Conservation (phyloP, 306 rosid genomes). For the Spatholobus suberectus region DNA sequence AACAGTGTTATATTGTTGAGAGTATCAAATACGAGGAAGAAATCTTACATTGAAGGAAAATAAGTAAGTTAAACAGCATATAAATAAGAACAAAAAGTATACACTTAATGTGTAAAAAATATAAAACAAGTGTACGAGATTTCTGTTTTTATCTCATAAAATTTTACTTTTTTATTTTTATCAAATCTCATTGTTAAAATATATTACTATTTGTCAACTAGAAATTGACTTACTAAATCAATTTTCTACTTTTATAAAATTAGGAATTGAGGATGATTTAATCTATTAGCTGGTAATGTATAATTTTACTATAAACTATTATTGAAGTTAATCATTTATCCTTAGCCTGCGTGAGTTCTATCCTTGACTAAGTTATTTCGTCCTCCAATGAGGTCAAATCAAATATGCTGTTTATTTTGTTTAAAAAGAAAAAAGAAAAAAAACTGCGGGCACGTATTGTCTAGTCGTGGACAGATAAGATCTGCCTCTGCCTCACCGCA, state of each 20-base stretch:
- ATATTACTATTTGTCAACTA: neutral
- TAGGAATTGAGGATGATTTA: neutral
- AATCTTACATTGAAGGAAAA: no score
- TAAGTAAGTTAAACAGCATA: no score
- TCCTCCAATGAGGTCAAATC: no score
- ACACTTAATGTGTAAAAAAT: no score
- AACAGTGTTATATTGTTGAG: no score
- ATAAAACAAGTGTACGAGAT: no score
- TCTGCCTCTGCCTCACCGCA: neutral
- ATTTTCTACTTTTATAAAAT: neutral
- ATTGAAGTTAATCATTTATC: neutral
- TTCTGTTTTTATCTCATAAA: no score
- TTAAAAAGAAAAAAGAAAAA: neutral
- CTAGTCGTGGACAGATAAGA: slow-evolving; percentile 28
- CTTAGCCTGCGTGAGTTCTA: neutral
- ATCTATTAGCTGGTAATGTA: no score
- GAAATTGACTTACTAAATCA: neutral
- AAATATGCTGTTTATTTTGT: neutral
- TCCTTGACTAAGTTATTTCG: neutral
- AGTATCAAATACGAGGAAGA: no score
- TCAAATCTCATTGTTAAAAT: neutral
- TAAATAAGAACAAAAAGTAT: no score
- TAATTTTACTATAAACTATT: neutral
- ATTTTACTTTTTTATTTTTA: no score
- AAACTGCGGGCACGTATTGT: neutral